Evolutionary conservation across 2,329 filamentous ascomycete species (phyloP), one percentile per base, ranked within the genome.

Genomic region (Xylariaceae sp.): DNA sequence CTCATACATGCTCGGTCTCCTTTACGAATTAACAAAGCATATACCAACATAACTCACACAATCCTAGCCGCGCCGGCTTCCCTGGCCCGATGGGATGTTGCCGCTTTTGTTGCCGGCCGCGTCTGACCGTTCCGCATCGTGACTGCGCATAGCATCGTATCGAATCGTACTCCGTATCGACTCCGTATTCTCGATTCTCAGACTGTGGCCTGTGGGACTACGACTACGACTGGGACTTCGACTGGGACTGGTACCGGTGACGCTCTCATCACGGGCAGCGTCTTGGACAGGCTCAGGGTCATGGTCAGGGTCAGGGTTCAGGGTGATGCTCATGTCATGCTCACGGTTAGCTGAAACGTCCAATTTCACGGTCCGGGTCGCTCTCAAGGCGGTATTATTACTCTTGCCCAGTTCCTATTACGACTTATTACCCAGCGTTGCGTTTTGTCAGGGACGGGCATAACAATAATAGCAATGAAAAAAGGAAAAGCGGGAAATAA

Each of bases 261-360:
- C 17, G 49, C 48, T 50, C 48, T 50, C 48, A 51, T 51, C 23
- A 35, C 9, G 42, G 42, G 13, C 42, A 45, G 42, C 4, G 9
- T 45, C 10, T n/a, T 13, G 42, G 42, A 6, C 42, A 13, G 42
- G 42, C 4, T 45, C 42, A n/a, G 42, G 42, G 13, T 45, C 13
- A 45, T 3, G 42, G n/a, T 13, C 42, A 45, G 10, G 42, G 42
- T 45, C 42, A 45, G 11, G 37, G 37, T 30, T 13, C 37, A 42
- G 9, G 42, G 42, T 45, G 11, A 45, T 45, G 10, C 11, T 45
- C 42, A 45, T 45, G 42, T 23, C 49, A 34, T 51, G 49, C 49
- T 51, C 49, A 51, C 49, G 23, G 49, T 35, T 51, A 51, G 49
- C 49, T 51, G 49, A 51, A 51, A 51, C 49, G 49, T 51, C 49